Evolutionary conservation across 768 basidiomycete genomes (phyloP).

Genomic region (Steccherinum ochraceum): DNA sequence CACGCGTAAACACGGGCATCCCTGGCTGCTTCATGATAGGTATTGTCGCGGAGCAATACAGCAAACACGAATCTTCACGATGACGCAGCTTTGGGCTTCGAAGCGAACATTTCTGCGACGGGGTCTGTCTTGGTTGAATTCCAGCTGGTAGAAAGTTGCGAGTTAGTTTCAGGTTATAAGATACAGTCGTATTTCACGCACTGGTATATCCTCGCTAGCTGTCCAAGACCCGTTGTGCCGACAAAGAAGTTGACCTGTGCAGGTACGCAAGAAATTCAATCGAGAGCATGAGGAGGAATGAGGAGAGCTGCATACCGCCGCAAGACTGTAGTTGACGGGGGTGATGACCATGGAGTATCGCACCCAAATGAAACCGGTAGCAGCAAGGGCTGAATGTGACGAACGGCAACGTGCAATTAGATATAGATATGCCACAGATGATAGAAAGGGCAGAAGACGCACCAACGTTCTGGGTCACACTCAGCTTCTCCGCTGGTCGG

Average conservation of each 20-base stretch:
- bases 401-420: too few species aligned
- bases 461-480: conserved; percentile 91
- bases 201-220: conserved; percentile 59
- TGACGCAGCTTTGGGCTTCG: too few species aligned
- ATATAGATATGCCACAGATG: too few species aligned
- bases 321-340: conserved; percentile 91
- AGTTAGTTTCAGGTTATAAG: too few species aligned
- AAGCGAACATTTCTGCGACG: conserved; percentile 12
- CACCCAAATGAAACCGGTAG: conserved; percentile 98
- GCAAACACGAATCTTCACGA: too few species aligned
- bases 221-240: conserved; percentile 57
- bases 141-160: conserved; percentile 16
- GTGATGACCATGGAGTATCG: conserved; percentile 95
- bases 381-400: conserved; percentile 62
- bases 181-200: too few species aligned
- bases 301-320: conserved; percentile 69
- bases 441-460: too few species aligned
- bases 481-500: conserved; percentile 91
- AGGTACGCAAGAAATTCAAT: too few species aligned
- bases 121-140: conserved; percentile 21
- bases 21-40: too few species aligned
- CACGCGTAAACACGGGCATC: too few species aligned
- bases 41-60: too few species aligned
- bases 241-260: conserved; percentile 68
- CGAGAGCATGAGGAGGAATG: too few species aligned